Evolutionary conservation across 768 basidiomycete species (phyloP).

Genomic region (Pulveroboletus sp.): DNA sequence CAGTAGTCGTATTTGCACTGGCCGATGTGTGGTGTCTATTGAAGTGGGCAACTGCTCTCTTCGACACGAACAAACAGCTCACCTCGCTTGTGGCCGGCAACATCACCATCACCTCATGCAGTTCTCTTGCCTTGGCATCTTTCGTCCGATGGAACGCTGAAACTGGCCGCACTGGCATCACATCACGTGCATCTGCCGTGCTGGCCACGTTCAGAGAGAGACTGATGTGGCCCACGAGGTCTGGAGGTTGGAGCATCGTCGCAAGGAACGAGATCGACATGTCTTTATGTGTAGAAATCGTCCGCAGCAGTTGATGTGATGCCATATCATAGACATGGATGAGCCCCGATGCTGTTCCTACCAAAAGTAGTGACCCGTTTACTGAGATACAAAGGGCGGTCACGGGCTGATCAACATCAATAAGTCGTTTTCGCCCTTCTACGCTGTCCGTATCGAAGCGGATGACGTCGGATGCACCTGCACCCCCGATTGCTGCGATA

Average conservation of each 20-base stretch:
- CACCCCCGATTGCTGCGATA: constrained; percentile 71
- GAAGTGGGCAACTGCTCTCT: neutral
- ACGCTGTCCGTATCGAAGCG: constrained; percentile 53
- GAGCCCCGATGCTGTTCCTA: constrained; percentile 68
- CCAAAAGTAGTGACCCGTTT: constrained; percentile 73
- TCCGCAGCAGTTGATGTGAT: constrained; percentile 85
- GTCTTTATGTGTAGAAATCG: constrained; percentile 67
- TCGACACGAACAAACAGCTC: neutral
- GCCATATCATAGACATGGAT: constrained; percentile 83
- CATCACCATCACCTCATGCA: constrained; percentile 66
- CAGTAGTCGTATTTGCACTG: constrained; percentile 37
- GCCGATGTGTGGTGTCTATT: constrained; percentile 16
- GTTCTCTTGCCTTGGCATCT: constrained; percentile 61
- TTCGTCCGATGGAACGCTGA: constrained; percentile 68
- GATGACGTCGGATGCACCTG: constrained; percentile 65
- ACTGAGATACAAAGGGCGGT: constrained; percentile 72
- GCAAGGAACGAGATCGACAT: constrained; percentile 65
- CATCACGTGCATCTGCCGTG: constrained; percentile 44
- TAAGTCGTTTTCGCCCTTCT: constrained; percentile 52
- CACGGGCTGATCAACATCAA: constrained; percentile 67
- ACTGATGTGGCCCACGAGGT: constrained; percentile 77
- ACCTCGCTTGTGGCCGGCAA: constrained; percentile 48
- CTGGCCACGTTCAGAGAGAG: constrained; percentile 40
- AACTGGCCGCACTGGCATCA: constrained; percentile 62
- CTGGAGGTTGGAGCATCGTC: constrained; percentile 81